Evolutionary conservation across 1,284 basidiomycete genomes (phyloP).

Genomic region (Fomes fomentarius): DNA sequence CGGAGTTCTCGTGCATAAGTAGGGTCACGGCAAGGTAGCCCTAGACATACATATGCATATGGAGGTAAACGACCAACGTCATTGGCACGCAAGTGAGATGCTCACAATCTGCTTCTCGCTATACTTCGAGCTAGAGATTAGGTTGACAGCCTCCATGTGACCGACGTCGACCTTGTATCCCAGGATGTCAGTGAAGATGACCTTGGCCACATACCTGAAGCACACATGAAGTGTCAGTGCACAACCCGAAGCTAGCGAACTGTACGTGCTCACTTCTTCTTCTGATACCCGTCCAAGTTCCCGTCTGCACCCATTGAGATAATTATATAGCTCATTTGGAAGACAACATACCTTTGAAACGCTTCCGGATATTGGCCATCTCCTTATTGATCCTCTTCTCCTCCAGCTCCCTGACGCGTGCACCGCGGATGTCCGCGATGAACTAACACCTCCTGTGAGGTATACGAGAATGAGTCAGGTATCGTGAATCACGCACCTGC

Average conservation of each 20-base stretch:
- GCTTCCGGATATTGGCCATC: slow-evolving; percentile 99
- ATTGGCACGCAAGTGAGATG: slow-evolving; percentile 6
- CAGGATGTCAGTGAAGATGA: slow-evolving; percentile 98
- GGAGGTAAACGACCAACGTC: slow-evolving; percentile 6
- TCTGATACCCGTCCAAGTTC: slow-evolving; percentile 97
- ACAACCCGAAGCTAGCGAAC: slow-evolving; percentile 3
- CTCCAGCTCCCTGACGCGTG: slow-evolving; percentile 85
- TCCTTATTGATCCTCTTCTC: slow-evolving; percentile 99
- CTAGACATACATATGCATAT: slow-evolving; percentile 40
- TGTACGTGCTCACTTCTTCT: slow-evolving; percentile 83
- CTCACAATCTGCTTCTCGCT: slow-evolving; percentile 99
- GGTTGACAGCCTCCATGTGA: slow-evolving; percentile 98
- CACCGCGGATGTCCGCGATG: slow-evolving; percentile 97
- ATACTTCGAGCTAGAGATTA: slow-evolving; percentile 95
- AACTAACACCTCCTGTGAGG: slow-evolving; percentile 58
- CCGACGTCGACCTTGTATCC: slow-evolving; percentile 99
- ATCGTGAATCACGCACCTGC: slow-evolving; percentile 56
- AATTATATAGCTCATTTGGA: too few relatives aligned
- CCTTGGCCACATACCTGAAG: slow-evolving; percentile 88
- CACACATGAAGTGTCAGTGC: slow-evolving; percentile 17
- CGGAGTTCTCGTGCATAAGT: slow-evolving; percentile 98
- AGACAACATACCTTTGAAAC: slow-evolving; percentile 83
- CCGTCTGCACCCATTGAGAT: slow-evolving; percentile 67
- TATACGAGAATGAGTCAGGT: neutral
- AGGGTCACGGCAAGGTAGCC: slow-evolving; percentile 97